These are phyloP conservation scores for Senna siamea DNA, from an alignment of 306 rosid genomes.

Conservation along the genomic window DNA sequence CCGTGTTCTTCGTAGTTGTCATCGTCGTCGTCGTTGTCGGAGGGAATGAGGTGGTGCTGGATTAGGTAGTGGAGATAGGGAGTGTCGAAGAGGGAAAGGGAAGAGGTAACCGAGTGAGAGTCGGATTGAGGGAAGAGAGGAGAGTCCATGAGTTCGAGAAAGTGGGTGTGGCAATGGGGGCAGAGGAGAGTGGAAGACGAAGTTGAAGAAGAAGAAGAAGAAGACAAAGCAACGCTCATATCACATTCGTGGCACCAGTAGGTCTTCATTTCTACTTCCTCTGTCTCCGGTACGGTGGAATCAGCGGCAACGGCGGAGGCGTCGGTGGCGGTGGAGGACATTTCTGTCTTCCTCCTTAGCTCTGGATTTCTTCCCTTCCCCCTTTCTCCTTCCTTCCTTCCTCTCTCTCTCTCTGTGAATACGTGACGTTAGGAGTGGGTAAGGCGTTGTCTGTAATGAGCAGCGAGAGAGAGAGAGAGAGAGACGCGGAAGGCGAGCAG, in stretches of 20 bases:
- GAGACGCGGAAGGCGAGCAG: constrained; percentile 1
- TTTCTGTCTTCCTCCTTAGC: background rate
- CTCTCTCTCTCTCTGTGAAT: constrained; percentile 5
- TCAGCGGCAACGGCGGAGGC: background rate
- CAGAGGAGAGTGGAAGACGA: constrained; percentile 49
- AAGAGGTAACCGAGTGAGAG: constrained; percentile 30
- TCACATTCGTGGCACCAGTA: constrained; percentile 98
- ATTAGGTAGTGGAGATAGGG: constrained; percentile 48
- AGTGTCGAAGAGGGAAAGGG: constrained; percentile 43
- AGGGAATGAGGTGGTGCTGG: constrained; percentile 46
- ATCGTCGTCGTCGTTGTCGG: constrained; percentile 19
- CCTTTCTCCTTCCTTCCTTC: background rate
- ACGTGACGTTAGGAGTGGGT: constrained; percentile 2
- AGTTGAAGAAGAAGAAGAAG: background rate
- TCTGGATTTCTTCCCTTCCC: background rate
- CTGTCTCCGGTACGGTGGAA: constrained; percentile 28
- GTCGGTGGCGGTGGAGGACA: constrained; percentile 27
- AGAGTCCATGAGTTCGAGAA: constrained; percentile 83
- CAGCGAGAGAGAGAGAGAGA: background rate
- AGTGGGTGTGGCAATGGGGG: constrained; percentile 74
- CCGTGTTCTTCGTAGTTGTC: background rate
- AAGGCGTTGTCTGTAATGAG: constrained; percentile 8
- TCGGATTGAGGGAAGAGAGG: constrained; percentile 41
- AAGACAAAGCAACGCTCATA: constrained; percentile 70
- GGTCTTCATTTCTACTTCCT: constrained; percentile 46